phyloP scores from a whole-genome alignment of 1,139 yeast genomes.

The Yueomyces sp. region DNA sequence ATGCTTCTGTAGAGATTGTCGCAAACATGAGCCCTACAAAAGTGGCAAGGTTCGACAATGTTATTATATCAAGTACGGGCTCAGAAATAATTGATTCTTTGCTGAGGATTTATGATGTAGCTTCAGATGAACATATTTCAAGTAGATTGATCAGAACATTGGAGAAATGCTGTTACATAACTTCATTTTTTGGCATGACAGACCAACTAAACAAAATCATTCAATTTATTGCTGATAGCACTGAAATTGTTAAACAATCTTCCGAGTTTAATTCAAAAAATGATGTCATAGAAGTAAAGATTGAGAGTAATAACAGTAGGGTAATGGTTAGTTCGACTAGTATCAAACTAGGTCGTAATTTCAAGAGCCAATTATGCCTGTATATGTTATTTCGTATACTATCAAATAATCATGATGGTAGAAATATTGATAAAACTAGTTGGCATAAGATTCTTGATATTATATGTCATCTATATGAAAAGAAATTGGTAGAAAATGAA shows the following conservation, averaged over 20 bases:
- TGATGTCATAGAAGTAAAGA: constrained; percentile 28
- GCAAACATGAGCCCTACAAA: constrained; percentile 21
- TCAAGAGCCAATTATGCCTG: constrained; percentile 81
- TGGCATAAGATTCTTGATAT: constrained; percentile 56
- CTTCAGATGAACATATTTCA: constrained; percentile 81
- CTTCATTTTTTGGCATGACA: constrained; percentile 47
- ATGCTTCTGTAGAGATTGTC: constrained; percentile 8
- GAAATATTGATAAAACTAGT: constrained; percentile 24
- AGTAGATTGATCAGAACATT: constrained; percentile 78
- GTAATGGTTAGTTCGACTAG: constrained; percentile 71
- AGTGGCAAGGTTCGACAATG: constrained; percentile 46
- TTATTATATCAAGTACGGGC: constrained; percentile 53
- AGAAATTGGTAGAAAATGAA: constrained; percentile 45
- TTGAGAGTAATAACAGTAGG: constrained; percentile 36
- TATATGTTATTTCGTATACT: constrained; percentile 75
- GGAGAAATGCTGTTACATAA: constrained; percentile 72
- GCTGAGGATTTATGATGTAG: constrained; percentile 68
- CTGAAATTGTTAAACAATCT: constrained; percentile 33
- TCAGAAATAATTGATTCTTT: constrained; percentile 55
- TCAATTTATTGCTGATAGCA: constrained; percentile 47
- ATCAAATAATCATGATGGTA: constrained; percentile 35
- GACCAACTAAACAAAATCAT: constrained; percentile 55
- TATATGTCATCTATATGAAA: constrained; percentile 55
- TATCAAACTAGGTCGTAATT: constrained; percentile 77
- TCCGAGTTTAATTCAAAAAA: constrained; percentile 3